Evolutionary conservation across 768 basidiomycete species (phyloP).

Genomic region (Erythrobasidium yunnanense): DNA sequence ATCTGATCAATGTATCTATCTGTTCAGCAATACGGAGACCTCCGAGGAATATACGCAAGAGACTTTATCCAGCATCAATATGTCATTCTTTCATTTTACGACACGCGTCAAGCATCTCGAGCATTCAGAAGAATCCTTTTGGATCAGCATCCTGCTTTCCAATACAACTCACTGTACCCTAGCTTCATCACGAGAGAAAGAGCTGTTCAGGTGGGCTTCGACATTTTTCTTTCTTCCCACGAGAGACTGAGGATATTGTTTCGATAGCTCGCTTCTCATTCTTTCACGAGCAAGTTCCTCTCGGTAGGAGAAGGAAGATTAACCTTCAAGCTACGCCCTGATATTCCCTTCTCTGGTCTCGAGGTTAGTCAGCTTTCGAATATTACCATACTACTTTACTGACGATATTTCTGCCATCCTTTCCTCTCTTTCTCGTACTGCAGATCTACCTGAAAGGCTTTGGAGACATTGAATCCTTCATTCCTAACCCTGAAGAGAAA

Average conservation of each 20-base stretch:
- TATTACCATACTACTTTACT: too few relatives aligned
- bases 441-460: not conserved
- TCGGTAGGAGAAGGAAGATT: slow-evolving; percentile 23
- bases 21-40: not conserved
- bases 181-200: not conserved
- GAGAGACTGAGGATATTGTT: not conserved
- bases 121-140: not conserved
- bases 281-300: not conserved
- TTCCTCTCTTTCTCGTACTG: too few relatives aligned
- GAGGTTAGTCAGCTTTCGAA: too few relatives aligned
- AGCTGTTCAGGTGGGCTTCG: slow-evolving; percentile 2
- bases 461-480: slow-evolving; percentile 2
- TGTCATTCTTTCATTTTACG: slow-evolving; percentile 12
- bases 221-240: too few relatives aligned
- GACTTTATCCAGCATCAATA: not conserved
- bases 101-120: not conserved
- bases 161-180: not conserved
- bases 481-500: not conserved
- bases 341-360: not conserved
- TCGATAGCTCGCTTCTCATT: not conserved
- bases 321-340: not conserved
- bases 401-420: too few relatives aligned
- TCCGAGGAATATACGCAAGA: slow-evolving; percentile 9
- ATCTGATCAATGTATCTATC: not conserved
- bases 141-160: slow-evolving; percentile 1